These are phyloP conservation scores for Beauveria rudraprayagi DNA, from an alignment of 2,329 filamentous ascomycete genomes.

Conservation along the genomic window DNA sequence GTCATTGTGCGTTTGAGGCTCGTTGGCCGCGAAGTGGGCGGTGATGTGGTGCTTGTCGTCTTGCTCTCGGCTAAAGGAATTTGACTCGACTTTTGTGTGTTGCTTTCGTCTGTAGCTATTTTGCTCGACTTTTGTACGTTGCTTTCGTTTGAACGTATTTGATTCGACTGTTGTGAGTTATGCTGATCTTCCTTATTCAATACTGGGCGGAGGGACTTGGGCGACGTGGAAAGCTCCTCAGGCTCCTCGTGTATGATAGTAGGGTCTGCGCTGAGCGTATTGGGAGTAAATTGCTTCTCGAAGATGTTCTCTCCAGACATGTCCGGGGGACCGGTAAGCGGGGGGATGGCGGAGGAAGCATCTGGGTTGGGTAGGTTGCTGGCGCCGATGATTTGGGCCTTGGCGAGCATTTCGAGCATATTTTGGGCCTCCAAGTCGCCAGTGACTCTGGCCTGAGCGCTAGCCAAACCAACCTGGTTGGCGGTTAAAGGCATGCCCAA, in stretches of 20 bases:
- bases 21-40: slow-evolving; percentile 51
- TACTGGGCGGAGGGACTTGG: slow-evolving; percentile 14
- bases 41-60: slow-evolving; percentile 38
- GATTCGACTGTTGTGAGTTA: slow-evolving; percentile 42
- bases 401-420: slow-evolving; percentile 81
- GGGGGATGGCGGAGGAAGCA: slow-evolving; percentile 37
- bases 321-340: slow-evolving; percentile 73
- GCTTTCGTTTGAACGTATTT: slow-evolving; percentile 32
- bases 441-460: slow-evolving; percentile 71
- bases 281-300: slow-evolving; percentile 66
- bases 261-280: slow-evolving; percentile 42
- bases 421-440: slow-evolving; percentile 83
- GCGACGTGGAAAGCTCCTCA: slow-evolving; percentile 13
- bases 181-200: slow-evolving; percentile 16
- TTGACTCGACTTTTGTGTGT: slow-evolving; percentile 40
- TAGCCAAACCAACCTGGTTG: slow-evolving; percentile 66
- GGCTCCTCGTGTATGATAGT: slow-evolving; percentile 18
- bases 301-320: slow-evolving; percentile 72
- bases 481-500: slow-evolving; percentile 65
- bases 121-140: slow-evolving; percentile 40
- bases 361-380: slow-evolving; percentile 50
- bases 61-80: slow-evolving; percentile 49
- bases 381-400: slow-evolving; percentile 68
- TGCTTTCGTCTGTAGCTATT: slow-evolving; percentile 25
- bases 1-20: slow-evolving; percentile 81